Conservation (phyloP, 2,329 filamentous ascomycete species). For the Aschersonia sp. region DNA sequence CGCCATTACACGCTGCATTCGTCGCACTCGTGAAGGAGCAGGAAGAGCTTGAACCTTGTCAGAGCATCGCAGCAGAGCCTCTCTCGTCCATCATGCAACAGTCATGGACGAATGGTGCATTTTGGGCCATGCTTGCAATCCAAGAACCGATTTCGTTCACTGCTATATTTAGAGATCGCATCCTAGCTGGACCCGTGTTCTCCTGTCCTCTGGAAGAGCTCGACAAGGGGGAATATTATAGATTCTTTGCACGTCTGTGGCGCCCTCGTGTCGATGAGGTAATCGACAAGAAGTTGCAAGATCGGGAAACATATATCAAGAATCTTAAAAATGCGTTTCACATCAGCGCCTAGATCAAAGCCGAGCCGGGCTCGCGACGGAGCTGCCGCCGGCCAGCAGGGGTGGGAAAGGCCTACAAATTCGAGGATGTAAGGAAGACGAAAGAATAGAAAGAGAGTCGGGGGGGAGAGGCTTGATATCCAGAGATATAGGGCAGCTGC, state of each 20-base stretch:
- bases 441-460: too few species aligned
- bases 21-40: slow-evolving; percentile 1
- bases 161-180: slow-evolving; percentile 5
- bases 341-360: too few species aligned
- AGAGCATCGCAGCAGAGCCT: not conserved
- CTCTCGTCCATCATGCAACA: slow-evolving; percentile 6
- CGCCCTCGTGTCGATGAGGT: slow-evolving; percentile 1
- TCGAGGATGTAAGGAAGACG: too few species aligned
- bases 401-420: too few species aligned
- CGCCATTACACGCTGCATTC: slow-evolving; percentile 3
- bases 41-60: slow-evolving; percentile 2
- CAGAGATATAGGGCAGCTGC: too few species aligned
- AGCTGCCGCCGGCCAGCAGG: too few species aligned
- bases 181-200: slow-evolving; percentile 3
- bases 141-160: slow-evolving; percentile 5
- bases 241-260: slow-evolving; percentile 6
- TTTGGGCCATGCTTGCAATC: slow-evolving; percentile 6
- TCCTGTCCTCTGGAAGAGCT: slow-evolving; percentile 5
- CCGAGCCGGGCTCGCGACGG: too few species aligned
- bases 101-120: slow-evolving; percentile 5
- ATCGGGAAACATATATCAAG: slow-evolving; percentile 2
- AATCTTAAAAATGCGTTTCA: not conserved
- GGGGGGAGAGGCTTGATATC: too few species aligned
- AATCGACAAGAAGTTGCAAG: slow-evolving; percentile 5
- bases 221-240: slow-evolving; percentile 1